Evolutionary conservation across 345 rosid species (phyloP).

Genomic region (Rhizophora apiculata): DNA sequence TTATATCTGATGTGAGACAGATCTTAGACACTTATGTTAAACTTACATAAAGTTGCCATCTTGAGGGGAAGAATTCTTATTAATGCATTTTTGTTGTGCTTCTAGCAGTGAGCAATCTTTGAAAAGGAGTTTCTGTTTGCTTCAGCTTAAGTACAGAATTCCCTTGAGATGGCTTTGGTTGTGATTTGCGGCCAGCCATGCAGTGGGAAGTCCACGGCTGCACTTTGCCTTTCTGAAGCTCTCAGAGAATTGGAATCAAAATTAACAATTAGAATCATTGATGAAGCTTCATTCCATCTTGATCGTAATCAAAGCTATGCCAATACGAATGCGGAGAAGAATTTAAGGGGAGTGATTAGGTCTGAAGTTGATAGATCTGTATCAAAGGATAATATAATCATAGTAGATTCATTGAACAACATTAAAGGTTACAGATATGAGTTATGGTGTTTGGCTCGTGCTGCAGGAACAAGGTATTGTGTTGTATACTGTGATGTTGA

Average conservation of each 20-base stretch:
- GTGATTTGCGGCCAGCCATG: constrained; percentile 95
- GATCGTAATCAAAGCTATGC: constrained; percentile 89
- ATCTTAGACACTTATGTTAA: not conserved
- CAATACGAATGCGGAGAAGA: constrained; percentile 87
- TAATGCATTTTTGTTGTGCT: constrained; percentile 8
- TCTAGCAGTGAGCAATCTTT: constrained; percentile 6
- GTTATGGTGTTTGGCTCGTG: constrained; percentile 95
- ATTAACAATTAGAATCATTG: constrained; percentile 54
- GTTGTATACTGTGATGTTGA: constrained; percentile 68
- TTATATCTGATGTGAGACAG: too few relatives aligned
- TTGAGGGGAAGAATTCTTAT: not conserved
- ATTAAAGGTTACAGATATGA: constrained; percentile 96
- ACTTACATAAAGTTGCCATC: not conserved
- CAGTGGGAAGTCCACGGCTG: constrained; percentile 84
- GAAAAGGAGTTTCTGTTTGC: not conserved
- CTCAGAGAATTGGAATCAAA: constrained; percentile 65
- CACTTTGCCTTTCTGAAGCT: constrained; percentile 55
- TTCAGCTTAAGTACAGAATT: not conserved
- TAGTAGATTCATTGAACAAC: constrained; percentile 88
- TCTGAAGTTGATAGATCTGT: constrained; percentile 97
- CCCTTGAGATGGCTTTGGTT: constrained; percentile 68
- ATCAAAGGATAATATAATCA: constrained; percentile 72
- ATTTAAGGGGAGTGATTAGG: constrained; percentile 82
- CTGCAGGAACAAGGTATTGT: constrained; percentile 80
- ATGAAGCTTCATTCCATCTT: constrained; percentile 79